A percentile compares a stretch with the other conserved stretches of the same genome.
Evolutionary conservation across 345 rosid genomes (phyloP).

Genomic region (Aquilaria sinensis): DNA sequence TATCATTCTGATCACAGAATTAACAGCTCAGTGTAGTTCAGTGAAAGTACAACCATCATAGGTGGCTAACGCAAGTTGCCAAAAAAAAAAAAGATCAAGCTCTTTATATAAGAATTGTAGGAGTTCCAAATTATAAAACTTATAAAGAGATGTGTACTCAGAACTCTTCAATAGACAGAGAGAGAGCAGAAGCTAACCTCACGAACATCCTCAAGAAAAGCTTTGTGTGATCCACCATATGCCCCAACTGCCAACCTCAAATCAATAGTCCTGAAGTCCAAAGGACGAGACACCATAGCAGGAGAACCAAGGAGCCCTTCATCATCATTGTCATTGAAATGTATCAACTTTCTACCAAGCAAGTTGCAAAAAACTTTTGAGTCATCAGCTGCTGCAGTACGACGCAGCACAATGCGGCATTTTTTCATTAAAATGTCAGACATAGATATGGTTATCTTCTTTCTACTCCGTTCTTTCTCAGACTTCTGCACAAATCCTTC

Average conservation of each 20-base stretch:
- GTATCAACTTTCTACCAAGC: constrained; percentile 70
- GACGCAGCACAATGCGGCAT: constrained; percentile 80
- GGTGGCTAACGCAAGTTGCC: constrained; percentile 1
- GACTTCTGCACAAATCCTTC: constrained; percentile 42
- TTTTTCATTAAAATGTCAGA: constrained; percentile 82
- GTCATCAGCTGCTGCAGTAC: constrained; percentile 78
- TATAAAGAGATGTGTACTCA: constrained; percentile 4
- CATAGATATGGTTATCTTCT: constrained; percentile 40
- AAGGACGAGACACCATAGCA: constrained; percentile 89
- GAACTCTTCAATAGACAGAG: not conserved
- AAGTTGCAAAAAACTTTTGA: constrained; percentile 81
- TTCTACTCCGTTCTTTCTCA: constrained; percentile 48
- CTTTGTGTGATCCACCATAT: constrained; percentile 77
- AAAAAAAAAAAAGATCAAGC: not conserved
- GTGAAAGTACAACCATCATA: not conserved
- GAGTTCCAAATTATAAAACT: not conserved
- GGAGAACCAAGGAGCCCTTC: constrained; percentile 98
- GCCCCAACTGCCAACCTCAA: constrained; percentile 89
- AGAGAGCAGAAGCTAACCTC: constrained; percentile 57
- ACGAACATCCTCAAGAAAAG: constrained; percentile 89
- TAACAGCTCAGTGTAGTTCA: too few species aligned
- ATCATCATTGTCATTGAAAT: constrained; percentile 73
- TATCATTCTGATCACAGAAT: too few species aligned
- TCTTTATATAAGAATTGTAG: not conserved
- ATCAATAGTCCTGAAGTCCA: constrained; percentile 96